These are phyloP conservation scores for Oehlia diaphana DNA, from an alignment of 192 early-diverging fungal species.

Conservation along the genomic window DNA sequence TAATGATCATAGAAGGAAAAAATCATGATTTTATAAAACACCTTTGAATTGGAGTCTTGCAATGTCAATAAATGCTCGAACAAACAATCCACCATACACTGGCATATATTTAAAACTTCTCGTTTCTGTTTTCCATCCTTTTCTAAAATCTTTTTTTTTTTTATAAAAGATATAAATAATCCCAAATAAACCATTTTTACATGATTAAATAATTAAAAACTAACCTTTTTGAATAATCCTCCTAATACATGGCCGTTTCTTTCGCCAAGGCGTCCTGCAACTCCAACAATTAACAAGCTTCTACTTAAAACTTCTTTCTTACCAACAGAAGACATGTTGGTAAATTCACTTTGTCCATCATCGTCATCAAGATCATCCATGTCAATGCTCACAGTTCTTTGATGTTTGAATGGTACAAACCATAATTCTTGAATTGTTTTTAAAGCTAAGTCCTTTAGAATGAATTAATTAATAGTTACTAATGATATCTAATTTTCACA, in stretches of 20 bases:
- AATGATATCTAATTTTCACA: not conserved
- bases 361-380: slow-evolving; percentile 27
- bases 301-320: slow-evolving; percentile 26
- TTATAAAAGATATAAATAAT: too few relatives aligned
- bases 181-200: not conserved
- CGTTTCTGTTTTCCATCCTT: slow-evolving; percentile 45
- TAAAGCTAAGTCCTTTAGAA: slow-evolving; percentile 61
- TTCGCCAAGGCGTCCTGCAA: slow-evolving; percentile 21
- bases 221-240: slow-evolving; percentile 30
- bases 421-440: slow-evolving; percentile 74
- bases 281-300: slow-evolving; percentile 33
- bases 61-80: slow-evolving; percentile 68
- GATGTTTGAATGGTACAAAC: slow-evolving; percentile 57
- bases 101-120: slow-evolving; percentile 55
- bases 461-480: not conserved
- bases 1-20: not conserved
- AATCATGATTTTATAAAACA: not conserved
- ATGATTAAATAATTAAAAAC: not conserved
- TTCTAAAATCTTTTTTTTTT: slow-evolving; percentile 37
- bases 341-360: slow-evolving; percentile 34
- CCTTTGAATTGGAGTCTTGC: slow-evolving; percentile 53
- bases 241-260: slow-evolving; percentile 25
- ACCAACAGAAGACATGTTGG: slow-evolving; percentile 12
- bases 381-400: slow-evolving; percentile 21
- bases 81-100: slow-evolving; percentile 72